Base-by-base conservation (phyloP, 208 protist species). In the Wallacemonas sp. region DNA sequence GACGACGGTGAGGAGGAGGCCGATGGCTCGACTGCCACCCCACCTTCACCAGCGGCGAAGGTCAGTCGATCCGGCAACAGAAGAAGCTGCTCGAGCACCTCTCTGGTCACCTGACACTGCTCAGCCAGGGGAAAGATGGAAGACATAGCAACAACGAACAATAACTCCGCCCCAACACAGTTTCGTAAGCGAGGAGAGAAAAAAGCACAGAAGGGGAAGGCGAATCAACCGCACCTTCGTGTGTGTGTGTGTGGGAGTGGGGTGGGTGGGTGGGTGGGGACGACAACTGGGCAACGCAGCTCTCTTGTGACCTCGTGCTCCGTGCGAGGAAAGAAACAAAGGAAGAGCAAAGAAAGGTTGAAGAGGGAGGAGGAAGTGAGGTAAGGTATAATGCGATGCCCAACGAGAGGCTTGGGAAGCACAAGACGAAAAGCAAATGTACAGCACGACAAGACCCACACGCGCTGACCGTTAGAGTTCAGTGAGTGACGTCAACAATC, bases 71-170 rank as follows among this genome's bases (percentile, higher is more conserved):
- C 45, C 1, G 81, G 59, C 26, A 93, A 72, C 26, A 61, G 62
- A 12, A 91, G 66, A n/a, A 93, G 54, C 22, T 82, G 79, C 59
- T 82, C 69, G 8, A 93, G 50, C 19, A 89, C 87, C 15, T 65
- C 34, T 5, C 75, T 72, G 27, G 67, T 54, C 27, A 93, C 55
- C 59, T 93, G 87, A 54, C 83, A 93, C 30, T 79, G 71, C 30
- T 59, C 57, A 2, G 83, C 78, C 17, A 81, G 46, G 0, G 72
- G 46, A 46, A 73, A 93, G 60, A 81, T 73, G 10, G 70, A 79
- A 2, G 81, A 41, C 87, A 92, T 92, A 53, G 19, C 3, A 55
- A 29, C 5, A 46, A 42, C 21, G 15, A 55, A 65, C 21, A 58
- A 37, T 17, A 58, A 67, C 15, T 46, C 12, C 9, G 46, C 24